Base-by-base conservation (phyloP, 805 yeast genomes). In the Metschnikowia colocasiae region DNA sequence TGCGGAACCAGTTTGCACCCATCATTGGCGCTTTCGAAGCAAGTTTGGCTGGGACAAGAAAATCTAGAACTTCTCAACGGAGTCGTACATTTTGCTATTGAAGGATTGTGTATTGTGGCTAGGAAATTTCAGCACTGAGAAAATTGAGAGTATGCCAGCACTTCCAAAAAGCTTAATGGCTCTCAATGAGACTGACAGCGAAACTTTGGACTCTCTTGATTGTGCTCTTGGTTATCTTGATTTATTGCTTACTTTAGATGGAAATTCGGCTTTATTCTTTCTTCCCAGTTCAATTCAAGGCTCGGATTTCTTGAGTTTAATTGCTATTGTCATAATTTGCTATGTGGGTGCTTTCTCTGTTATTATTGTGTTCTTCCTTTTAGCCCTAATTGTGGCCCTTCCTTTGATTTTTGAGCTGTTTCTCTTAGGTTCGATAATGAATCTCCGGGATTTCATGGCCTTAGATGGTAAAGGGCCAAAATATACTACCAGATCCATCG, bases 331-430 rank as follows among this genome's bases (percentile, higher is more conserved):
- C 12, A 13, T 27, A 16, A 12, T 38, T 16, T 38, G 22, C 22
- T 38, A 38, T 26, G 23, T 26, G 15, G 31, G 22, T 9, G 41
- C 32, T 25, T 38, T 26, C 18, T 38, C 32, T 18, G 31, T 38
- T 7, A 16, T 38, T 10, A 19, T 38, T 18, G 9, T 38, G 41
- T 27, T 38, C 18, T 26, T 38, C 15, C 23, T 38, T 18, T 18
- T 38, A 8, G 41, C 31, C 41, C 32, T 38, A 10, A 10, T 19
- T 12, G 41, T 18, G 19, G 41, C 41, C 16, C 31, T 38, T 38
- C 41, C 41, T 16, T 15, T 26, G 26, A 25, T 38, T 6, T 3
- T 25, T 18, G 23, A 6, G 15, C 41, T 38, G 41, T 38, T 22
- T 26, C 4, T 27, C n/a, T 7, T 26, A 22, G 13, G 22, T 9